Evolutionary conservation across 768 basidiomycete species (phyloP), one percentile per base, ranked within the genome.

Genomic region (Coprinellus micaceus): DNA sequence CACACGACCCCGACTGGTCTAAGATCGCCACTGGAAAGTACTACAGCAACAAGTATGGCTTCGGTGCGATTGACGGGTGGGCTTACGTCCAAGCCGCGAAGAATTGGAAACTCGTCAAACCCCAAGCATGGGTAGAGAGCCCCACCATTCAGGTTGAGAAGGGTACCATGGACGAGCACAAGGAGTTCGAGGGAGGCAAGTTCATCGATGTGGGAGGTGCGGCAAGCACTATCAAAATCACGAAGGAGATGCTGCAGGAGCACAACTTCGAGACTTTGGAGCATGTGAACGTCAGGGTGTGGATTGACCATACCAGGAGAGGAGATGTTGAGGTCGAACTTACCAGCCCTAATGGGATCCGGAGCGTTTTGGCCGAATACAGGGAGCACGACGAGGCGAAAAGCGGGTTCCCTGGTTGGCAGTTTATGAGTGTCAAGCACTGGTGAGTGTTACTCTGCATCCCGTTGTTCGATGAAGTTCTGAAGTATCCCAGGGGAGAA

Each of bases 401-500:
- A 11, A 79, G 76, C 10, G 97, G 97, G 2, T 96, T 81, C 69
- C 82, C 83, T 30, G 95, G 91, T 2, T 99, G 96, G 96, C 86
- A 81, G 36, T 99, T 99, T 68, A 98, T 97, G 94, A 83, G 84
- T 30, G 80, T 98, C 54, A 99, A 98, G 71, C 96, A 99, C 66
- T 99, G 96, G 95, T 95, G 61, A 63, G 83, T 70, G 25, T 43
- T 7, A 7, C 21, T 19, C 36, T 40, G 40, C 11, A 4, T 58
- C 17, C 25, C 36, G 26, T 40, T 50, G 25, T 17, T 25, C 29
- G 41, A 58, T 15, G 50, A 41, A 45, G 22, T 24, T 47, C 29
- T 61, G 12, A 58, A 13, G 28, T 48, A 28, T 17, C 54, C 25
- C 62, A 97, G 96, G 96, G 94, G 89, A 36, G 96, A 99, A 72